phyloP scores from a whole-genome alignment of 306 rosid genomes.

The Dryas alaskensis region DNA sequence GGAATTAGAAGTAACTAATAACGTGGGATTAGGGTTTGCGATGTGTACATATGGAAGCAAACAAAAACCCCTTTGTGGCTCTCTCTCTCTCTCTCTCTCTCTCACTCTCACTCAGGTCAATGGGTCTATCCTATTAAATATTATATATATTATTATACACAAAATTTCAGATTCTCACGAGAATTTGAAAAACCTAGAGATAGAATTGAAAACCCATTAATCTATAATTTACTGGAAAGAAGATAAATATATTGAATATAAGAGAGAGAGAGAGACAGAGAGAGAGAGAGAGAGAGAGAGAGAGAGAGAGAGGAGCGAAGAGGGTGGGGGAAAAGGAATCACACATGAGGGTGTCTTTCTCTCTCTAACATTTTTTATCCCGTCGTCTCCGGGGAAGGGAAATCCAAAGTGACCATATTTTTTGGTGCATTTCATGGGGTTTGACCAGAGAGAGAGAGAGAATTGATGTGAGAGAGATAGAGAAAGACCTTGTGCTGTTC shows the following conservation, averaged over 20 bases:
- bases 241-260: too few species aligned
- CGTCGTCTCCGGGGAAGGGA: conserved; percentile 55
- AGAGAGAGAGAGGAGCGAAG: conserved; percentile 30
- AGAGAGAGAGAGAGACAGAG: too few species aligned
- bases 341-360: conserved; percentile 56
- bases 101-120: conserved; percentile 39
- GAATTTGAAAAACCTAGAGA: conserved; percentile 31
- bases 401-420: conserved; percentile 42
- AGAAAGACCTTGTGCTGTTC: conserved; percentile 31
- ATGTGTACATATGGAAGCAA: conserved; percentile 41
- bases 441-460: conserved; percentile 36
- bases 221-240: too few species aligned
- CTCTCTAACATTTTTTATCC: conserved; percentile 58
- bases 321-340: conserved; percentile 71
- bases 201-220: not conserved
- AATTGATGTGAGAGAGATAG: conserved; percentile 18
- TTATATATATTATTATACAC: not conserved
- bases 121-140: not conserved
- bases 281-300: conserved; percentile 14
- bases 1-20: conserved; percentile 34
- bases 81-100: conserved; percentile 25
- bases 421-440: conserved; percentile 36
- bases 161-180: conserved; percentile 27
- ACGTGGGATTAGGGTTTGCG: conserved; percentile 38
- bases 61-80: conserved; percentile 44